phyloP scores from a whole-genome alignment of 768 basidiomycete species.

The Lactifluus volemus region DNA sequence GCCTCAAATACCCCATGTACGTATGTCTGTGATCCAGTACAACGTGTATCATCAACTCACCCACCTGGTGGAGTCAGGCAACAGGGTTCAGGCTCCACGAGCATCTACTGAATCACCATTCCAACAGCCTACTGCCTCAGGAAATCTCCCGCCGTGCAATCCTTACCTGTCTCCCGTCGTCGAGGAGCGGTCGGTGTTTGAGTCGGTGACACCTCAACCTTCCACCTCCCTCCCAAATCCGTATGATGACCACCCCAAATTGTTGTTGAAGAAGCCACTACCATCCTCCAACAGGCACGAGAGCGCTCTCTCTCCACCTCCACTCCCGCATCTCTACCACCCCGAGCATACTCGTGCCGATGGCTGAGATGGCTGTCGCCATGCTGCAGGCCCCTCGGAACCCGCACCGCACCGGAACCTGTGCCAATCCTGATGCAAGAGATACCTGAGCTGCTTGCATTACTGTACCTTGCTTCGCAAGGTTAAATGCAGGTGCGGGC shows the following conservation, averaged over 20 bases:
- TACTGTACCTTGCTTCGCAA: too few relatives aligned
- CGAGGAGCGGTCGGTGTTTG: constrained; percentile 1
- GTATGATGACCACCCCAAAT: constrained; percentile 20
- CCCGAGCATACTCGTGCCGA: constrained; percentile 22
- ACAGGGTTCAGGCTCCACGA: constrained; percentile 14
- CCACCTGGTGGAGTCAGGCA: neutral
- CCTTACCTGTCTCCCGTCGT: constrained; percentile 15
- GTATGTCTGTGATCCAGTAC: neutral
- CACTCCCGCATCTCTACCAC: constrained; percentile 40
- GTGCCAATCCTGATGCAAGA: neutral
- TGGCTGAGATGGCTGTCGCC: constrained; percentile 15
- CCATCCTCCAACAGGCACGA: constrained; percentile 5
- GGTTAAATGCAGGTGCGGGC: too few relatives aligned
- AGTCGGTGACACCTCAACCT: neutral
- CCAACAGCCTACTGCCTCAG: neutral
- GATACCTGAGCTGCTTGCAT: neutral
- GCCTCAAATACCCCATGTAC: neutral
- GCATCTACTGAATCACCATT: constrained; percentile 9
- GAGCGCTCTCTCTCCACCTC: constrained; percentile 34
- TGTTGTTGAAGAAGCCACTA: constrained; percentile 19
- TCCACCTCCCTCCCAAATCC: constrained; percentile 9
- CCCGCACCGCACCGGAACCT: neutral
- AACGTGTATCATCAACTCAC: constrained; percentile 1
- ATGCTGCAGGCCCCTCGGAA: constrained; percentile 5
- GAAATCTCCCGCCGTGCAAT: neutral